Evolutionary conservation across 257 asterid species (phyloP), one percentile per base, ranked within the genome.

Genomic region (Lithospermum erythrorhizon): DNA sequence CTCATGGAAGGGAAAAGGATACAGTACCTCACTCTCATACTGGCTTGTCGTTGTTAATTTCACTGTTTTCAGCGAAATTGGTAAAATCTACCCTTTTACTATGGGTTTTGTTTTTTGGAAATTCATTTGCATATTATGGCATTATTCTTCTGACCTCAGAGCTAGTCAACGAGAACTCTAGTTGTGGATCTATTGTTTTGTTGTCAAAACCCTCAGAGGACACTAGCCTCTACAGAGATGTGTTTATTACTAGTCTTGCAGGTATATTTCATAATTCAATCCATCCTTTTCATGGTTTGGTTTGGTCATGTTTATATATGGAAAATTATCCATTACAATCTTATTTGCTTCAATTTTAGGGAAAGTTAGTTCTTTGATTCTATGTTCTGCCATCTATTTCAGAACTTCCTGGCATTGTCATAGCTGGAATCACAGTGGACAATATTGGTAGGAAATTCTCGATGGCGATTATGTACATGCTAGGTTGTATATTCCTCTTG

Each of bases 141-240:
- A 71, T 89, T 71, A 68, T 86, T 69, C 65, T 89, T 78, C 85
- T 86, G 68, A 84, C 95, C 47, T 86, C 97, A 37, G 84, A 82
- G 68, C 78, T 89, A 53, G 79, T 85, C 74, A 69, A 81, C n/a
- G 68, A 73, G 55, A 68, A 66, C 57, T 70, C 63, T 66, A 73
- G 55, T 68, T 85, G 94, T 66, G 53, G 61, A 56, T 59, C 65
- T 7, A 45, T 63, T 21, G 60, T 53, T 63, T 65, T 52, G 59
- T 76, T 45, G 52, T 73, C 79, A 58, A 74, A 70, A 65, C 53
- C 32, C 58, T 75, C 70, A 65, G 78, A 70, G 54, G 78, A 69
- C 61, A 62, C 78, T 70, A 78, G 75, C 64, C 76, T 72, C 22
- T 85, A 85, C 70, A 55, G 45, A 59, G 87, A 87, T 66, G 81